A percentile compares a stretch with the other conserved stretches of the same genome.
These are phyloP conservation scores for Solanum bukasovii DNA, from an alignment of 257 asterid species.

Conservation along the genomic window DNA sequence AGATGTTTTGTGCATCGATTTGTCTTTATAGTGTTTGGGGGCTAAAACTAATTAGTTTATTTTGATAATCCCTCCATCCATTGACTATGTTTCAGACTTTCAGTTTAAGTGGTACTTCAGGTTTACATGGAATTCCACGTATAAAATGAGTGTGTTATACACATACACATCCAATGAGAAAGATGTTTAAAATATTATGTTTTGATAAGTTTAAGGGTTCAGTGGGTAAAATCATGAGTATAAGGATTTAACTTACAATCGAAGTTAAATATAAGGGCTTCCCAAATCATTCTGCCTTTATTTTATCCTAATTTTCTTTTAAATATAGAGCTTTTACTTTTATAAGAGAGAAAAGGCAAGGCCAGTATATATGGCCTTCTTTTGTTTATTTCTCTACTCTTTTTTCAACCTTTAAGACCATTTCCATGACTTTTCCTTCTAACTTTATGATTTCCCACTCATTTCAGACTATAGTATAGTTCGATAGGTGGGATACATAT, in stretches of 20 bases:
- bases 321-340: no score
- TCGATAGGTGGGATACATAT: neutral
- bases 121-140: neutral
- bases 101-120: neutral
- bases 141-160: no score
- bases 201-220: no score
- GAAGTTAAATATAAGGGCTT: no score
- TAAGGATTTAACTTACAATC: no score
- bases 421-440: slow-evolving; percentile 6
- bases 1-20: neutral
- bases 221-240: no score
- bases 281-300: no score
- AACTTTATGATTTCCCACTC: neutral
- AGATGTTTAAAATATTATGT: no score
- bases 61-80: neutral
- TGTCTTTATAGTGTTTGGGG: neutral
- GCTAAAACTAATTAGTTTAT: neutral
- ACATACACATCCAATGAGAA: no score
- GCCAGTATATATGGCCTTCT: slow-evolving; percentile 29
- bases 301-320: no score
- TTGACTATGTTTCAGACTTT: neutral
- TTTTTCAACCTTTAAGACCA: slow-evolving; percentile 7
- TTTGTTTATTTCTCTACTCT: slow-evolving; percentile 5
- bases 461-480: neutral
- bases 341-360: no score